phyloP scores from a whole-genome alignment of 2,329 filamentous ascomycete genomes.

The Arachnomyces sp. region DNA sequence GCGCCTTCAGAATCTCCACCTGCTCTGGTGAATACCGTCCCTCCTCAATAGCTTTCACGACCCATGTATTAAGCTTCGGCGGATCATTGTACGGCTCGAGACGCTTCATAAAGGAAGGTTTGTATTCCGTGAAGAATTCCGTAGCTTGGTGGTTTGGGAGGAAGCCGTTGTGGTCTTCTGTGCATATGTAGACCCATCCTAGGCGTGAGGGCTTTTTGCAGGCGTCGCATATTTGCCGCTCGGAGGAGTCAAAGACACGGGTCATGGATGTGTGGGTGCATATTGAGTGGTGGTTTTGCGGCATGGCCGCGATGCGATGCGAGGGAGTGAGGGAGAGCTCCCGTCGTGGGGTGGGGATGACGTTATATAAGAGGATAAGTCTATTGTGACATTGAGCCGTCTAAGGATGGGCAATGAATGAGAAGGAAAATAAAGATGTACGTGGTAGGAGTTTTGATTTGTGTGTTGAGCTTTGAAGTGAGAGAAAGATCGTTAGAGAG shows the following conservation, averaged over 20 bases:
- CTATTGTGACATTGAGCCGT: too few species aligned
- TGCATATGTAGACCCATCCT: conserved; percentile 68
- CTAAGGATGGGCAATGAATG: too few species aligned
- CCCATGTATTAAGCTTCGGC: conserved; percentile 27
- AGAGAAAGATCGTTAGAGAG: too few species aligned
- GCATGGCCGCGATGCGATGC: conserved; percentile 1
- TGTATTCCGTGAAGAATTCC: conserved; percentile 9
- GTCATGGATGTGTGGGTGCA: conserved; percentile 65
- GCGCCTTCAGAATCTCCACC: conserved; percentile 31
- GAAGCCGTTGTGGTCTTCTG: conserved; percentile 50
- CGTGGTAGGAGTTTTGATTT: too few species aligned
- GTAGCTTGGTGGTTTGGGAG: conserved; percentile 24
- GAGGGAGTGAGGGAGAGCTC: conserved; percentile 1
- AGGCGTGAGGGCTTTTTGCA: conserved; percentile 51
- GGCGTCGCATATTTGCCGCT: conserved; percentile 45
- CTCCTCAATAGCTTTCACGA: conserved; percentile 34
- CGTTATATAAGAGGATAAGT: too few species aligned
- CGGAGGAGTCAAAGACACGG: conserved; percentile 46
- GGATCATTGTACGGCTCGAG: too few species aligned
- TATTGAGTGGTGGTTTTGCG: conserved; percentile 21
- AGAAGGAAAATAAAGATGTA: too few species aligned
- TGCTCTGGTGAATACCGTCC: conserved; percentile 38
- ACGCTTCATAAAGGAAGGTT: not conserved
- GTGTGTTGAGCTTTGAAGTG: too few species aligned
- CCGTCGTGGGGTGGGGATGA: too few species aligned